Percentiles rank a stretch among this genome's conserved stretches.
phyloP scores from a whole-genome alignment of 2,329 filamentous ascomycete species.

The Cercospora sp. region DNA sequence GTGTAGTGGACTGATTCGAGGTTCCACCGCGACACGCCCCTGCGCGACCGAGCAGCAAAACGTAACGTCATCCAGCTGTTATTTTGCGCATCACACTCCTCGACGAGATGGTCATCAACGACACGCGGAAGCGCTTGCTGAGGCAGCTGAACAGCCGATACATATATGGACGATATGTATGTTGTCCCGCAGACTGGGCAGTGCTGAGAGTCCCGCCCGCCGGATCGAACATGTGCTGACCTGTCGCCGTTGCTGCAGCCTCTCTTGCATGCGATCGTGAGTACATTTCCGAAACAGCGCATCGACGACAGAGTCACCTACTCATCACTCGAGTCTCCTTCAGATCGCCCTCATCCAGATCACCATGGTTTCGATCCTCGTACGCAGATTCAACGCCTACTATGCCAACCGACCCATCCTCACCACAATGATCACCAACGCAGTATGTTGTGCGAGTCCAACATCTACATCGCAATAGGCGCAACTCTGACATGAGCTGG shows the following conservation, averaged over 20 bases:
- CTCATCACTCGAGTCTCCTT: neutral
- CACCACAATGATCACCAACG: constrained; percentile 99
- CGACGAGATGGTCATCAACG: constrained; percentile 48
- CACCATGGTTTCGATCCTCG: constrained; percentile 77
- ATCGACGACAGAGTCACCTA: neutral
- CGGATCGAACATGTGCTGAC: constrained; percentile 64
- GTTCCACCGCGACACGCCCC: constrained; percentile 3
- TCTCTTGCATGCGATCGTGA: constrained; percentile 70
- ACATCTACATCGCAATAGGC: neutral
- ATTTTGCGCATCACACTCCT: neutral
- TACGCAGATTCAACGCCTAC: constrained; percentile 87
- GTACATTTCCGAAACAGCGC: neutral
- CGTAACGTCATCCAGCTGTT: constrained; percentile 6
- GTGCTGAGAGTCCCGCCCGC: neutral
- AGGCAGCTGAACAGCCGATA: constrained; percentile 70
- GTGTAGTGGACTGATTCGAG: neutral
- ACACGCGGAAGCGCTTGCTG: constrained; percentile 53
- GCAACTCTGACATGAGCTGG: constrained; percentile 6
- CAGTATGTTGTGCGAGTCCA: constrained; percentile 56
- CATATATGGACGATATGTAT: constrained; percentile 71
- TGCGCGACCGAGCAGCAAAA: constrained; percentile 3
- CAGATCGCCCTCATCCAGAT: constrained; percentile 81
- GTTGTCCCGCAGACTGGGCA: constrained; percentile 40
- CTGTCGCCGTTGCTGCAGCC: constrained; percentile 69
- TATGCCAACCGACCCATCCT: constrained; percentile 94